A percentile compares a stretch with the other conserved stretches of the same genome.
phyloP scores from a whole-genome alignment of 257 asterid species.

The Forsythia viridissima region DNA sequence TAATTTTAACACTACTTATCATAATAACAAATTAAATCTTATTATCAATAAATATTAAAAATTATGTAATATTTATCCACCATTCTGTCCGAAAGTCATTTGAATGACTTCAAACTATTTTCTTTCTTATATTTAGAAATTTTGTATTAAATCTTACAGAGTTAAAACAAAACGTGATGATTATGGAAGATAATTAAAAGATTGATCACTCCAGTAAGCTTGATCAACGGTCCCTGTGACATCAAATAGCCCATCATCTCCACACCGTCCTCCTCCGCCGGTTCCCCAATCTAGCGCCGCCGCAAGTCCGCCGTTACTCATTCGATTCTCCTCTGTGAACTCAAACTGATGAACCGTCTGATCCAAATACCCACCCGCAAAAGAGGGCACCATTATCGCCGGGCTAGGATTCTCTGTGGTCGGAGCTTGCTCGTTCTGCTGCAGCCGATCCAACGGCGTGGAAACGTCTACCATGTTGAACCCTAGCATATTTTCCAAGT shows the following conservation, averaged over 20 bases:
- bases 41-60: no score
- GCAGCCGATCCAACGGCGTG: constrained; percentile 30
- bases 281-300: constrained; percentile 42
- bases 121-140: not conserved
- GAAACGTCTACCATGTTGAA: constrained; percentile 38
- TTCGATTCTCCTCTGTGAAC: constrained; percentile 28
- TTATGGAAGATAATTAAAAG: constrained; percentile 60
- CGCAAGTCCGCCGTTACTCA: constrained; percentile 25
- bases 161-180: not conserved
- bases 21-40: not conserved
- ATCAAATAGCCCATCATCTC: constrained; percentile 69
- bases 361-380: not conserved
- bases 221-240: constrained; percentile 69
- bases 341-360: constrained; percentile 30
- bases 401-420: not conserved
- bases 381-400: not conserved
- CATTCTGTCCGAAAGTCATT: not conserved
- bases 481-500: constrained; percentile 34
- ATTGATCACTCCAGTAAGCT: constrained; percentile 70
- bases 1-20: no score
- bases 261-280: constrained; percentile 2
- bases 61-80: no score
- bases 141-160: not conserved
- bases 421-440: not conserved
- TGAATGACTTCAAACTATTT: not conserved